Evolutionary conservation across 805 yeast species (phyloP), one percentile per base, ranked within the genome.

Genomic region (Barnettozyma sp.): DNA sequence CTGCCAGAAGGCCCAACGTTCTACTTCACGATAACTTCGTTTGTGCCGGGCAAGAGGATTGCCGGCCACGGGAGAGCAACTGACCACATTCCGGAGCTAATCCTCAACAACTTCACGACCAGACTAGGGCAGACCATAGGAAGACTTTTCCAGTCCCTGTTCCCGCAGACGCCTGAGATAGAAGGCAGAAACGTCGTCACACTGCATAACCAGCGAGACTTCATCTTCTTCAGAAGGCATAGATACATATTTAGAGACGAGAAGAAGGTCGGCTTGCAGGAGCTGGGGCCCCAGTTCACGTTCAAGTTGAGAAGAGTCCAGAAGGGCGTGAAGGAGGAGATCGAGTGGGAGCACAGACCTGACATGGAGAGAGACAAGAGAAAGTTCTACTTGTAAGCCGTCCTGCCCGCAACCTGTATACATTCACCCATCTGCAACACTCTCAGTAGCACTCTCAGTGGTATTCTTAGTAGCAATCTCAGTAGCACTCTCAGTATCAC

Each of bases 361-460:
- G 94, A 84, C 46, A 88, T 92, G 97, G 97, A 92, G 59, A 81
- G 82, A 52, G 97, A 90, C 59, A 90, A 88, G 77, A 78, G 79
- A 62, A 87, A 85, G 73, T 90, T 90, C 57, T 81, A 86, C 55
- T 63, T 90, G 48, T 90, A 65, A 52, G 31, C 16, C 18, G 16
- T 9, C 12, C 16, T n/a, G n/a, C n/a, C n/a, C n/a, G n/a, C n/a
- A n/a, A n/a, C n/a, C n/a, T n/a, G n/a, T n/a, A n/a, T n/a, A n/a
- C n/a, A n/a, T n/a, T n/a, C n/a, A n/a, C n/a, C n/a, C n/a, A n/a
- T n/a, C n/a, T n/a, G n/a, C n/a, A n/a, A n/a, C n/a, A n/a, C n/a
- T n/a, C n/a, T n/a, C n/a, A n/a, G n/a, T n/a, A n/a, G n/a, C n/a
- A n/a, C n/a, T n/a, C n/a, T n/a, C n/a, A n/a, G n/a, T n/a, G n/a